Evolutionary conservation across 441 rosid genomes (phyloP).

Genomic region (Biscutella laevigata): DNA sequence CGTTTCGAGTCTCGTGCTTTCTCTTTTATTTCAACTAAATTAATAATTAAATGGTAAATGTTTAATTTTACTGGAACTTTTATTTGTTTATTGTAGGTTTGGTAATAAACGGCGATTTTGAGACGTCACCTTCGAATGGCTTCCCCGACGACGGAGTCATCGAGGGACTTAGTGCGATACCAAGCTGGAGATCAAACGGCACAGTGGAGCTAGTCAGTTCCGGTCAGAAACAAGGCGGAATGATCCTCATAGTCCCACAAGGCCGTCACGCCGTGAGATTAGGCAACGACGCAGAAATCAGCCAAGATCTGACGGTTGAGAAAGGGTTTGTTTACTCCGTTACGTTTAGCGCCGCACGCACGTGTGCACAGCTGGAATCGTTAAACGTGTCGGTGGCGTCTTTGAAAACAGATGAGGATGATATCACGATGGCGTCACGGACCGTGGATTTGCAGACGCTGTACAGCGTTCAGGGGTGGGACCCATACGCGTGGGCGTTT

Average conservation of each 20-base stretch:
- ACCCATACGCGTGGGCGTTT: conserved; percentile 87
- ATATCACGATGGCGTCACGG: conserved; percentile 41
- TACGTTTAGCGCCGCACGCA: conserved; percentile 96
- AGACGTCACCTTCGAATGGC: conserved; percentile 48
- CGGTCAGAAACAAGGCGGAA: conserved; percentile 83
- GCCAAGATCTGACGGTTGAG: conserved; percentile 75
- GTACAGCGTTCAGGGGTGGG: conserved; percentile 93
- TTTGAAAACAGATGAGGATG: conserved; percentile 11
- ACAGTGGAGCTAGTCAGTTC: conserved; percentile 70
- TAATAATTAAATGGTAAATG: no score
- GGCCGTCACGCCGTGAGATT: conserved; percentile 73
- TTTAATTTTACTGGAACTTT: background rate
- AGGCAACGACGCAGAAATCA: conserved; percentile 89
- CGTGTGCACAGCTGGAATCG: conserved; percentile 88
- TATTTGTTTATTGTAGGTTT: conserved; percentile 33
- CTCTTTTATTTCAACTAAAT: no score
- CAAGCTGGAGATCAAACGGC: conserved; percentile 62
- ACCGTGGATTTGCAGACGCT: conserved; percentile 81
- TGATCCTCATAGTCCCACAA: conserved; percentile 83
- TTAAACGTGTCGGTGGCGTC: conserved; percentile 78
- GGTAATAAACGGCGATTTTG: conserved; percentile 71
- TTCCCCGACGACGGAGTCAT: conserved; percentile 48
- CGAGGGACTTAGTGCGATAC: conserved; percentile 44
- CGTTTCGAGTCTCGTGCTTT: conserved; percentile 4
- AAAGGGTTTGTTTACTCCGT: conserved; percentile 73